These are phyloP conservation scores for Macroventuria anomochaeta DNA, from an alignment of 2,329 filamentous ascomycete species.

Conservation along the genomic window DNA sequence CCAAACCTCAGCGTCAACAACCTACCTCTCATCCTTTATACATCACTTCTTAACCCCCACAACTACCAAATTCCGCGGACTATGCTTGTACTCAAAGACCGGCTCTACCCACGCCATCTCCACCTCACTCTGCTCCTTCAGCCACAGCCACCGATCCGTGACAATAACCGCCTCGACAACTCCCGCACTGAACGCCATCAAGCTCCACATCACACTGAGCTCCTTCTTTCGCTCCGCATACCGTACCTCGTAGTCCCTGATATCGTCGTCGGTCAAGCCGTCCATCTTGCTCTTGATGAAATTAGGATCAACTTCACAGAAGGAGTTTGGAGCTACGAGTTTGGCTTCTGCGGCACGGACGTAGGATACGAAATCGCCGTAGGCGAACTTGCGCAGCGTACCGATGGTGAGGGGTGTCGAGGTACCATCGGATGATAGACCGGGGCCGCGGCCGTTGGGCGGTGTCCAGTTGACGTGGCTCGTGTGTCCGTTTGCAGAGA, in stretches of 20 bases:
- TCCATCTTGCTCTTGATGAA: conserved; percentile 71
- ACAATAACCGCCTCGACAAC: conserved; percentile 91
- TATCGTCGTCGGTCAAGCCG: conserved; percentile 74
- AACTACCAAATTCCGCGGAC: conserved; percentile 89
- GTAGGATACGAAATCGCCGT: conserved; percentile 76
- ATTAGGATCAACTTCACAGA: conserved; percentile 43
- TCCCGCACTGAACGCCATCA: conserved; percentile 94
- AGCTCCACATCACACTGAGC: conserved; percentile 84
- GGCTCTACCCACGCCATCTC: conserved; percentile 87
- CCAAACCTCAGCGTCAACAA: no score
- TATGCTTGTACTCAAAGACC: conserved; percentile 86
- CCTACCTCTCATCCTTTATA: background rate
- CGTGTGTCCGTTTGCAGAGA: conserved; percentile 42
- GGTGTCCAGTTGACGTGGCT: conserved; percentile 46
- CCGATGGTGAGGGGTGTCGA: conserved; percentile 87
- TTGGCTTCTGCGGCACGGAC: conserved; percentile 82
- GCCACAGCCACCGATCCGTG: conserved; percentile 85
- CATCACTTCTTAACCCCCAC: conserved; percentile 78
- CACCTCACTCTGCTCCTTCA: conserved; percentile 75
- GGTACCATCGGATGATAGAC: conserved; percentile 55
- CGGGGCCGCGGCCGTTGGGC: conserved; percentile 57
- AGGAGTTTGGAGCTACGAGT: conserved; percentile 54
- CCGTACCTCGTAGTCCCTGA: conserved; percentile 70
- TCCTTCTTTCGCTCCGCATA: conserved; percentile 77
- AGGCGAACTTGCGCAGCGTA: conserved; percentile 79